These are phyloP conservation scores for Tulasnella calospora DNA, from an alignment of 768 basidiomycete genomes.

Conservation along the genomic window DNA sequence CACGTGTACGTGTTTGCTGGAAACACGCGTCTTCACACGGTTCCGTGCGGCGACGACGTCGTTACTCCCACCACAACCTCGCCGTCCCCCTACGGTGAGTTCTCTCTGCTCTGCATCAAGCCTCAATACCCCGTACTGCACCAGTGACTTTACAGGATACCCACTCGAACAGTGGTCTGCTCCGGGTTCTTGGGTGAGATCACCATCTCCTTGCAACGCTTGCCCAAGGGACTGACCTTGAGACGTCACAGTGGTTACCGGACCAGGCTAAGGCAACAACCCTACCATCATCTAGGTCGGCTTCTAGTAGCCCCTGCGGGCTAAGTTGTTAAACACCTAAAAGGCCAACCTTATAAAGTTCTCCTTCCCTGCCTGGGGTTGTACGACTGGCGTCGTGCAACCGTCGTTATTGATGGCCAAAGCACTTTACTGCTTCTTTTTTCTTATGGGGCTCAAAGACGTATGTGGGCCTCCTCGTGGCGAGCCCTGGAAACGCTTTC, in stretches of 20 bases:
- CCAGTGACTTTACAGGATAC: not conserved
- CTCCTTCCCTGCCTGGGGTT: not conserved
- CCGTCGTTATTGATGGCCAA: not conserved
- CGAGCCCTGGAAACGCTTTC: not conserved
- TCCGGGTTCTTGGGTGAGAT: not conserved
- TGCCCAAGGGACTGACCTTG: not conserved
- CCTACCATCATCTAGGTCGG: not conserved
- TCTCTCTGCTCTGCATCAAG: not conserved
- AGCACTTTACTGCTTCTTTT: not conserved
- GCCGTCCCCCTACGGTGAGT: no score
- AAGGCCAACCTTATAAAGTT: not conserved
- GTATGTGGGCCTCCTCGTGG: not conserved
- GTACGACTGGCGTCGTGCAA: not conserved
- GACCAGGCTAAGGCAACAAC: not conserved
- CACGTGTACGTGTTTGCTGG: no score
- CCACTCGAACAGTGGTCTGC: not conserved
- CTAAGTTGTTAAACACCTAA: not conserved
- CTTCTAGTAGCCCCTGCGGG: not conserved
- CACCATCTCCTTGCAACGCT: not conserved
- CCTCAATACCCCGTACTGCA: not conserved
- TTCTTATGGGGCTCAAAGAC: not conserved
- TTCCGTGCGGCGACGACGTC: not conserved
- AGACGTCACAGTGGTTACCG: not conserved
- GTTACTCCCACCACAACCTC: not conserved
- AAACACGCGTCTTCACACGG: no score